Base-by-base conservation (phyloP, 1,284 basidiomycete genomes). In the Salmacisia buchloeana region DNA sequence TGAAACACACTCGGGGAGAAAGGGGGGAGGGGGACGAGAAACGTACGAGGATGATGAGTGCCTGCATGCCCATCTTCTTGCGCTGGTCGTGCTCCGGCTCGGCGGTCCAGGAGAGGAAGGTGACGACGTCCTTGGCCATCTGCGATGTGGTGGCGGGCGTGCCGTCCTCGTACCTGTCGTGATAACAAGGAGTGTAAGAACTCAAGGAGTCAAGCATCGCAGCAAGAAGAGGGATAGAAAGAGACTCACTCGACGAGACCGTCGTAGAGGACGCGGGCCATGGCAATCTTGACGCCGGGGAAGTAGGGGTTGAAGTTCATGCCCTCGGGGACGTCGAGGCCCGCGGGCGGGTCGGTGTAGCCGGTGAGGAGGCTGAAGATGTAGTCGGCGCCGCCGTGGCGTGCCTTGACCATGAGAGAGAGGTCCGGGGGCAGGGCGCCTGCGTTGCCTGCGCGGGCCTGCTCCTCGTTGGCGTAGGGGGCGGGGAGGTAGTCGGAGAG, bases 31-130 rank as follows among this genome's bases (percentile, higher is more conserved):
- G 56, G 36, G 29, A 18, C 63, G 29, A 45, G 12, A 59, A 38
- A 25, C 23, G n/a, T 10, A 41, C 58, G 18, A 76, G 65, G 23
- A 79, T 67, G 43, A 74, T 72, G 9, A 77, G 52, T 38, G 72
- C 73, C 78, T 76, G 78, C 81, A 97, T 83, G 73, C 94, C 94
- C 80, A 89, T 88, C 85, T 92, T 92, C 86, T 99, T 98, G 80
- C 96, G 86, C 80, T 94, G 88, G 81, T 99, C 96, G 80, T 94
- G 91, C 82, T 99, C 96, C 31, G 96, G 96, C 82, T 98, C 96
- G 64, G 94, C 76, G 23, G 75, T 68, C 75, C 80, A 82, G 68
- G 72, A 71, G 59, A 64, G 64, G 68, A 61, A 66, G 6, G 63
- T 60, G 60, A 66, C 59, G 35, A 66, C 45, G 31, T 63, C 86